Percentiles rank a stretch among this genome's conserved stretches.
Evolutionary conservation across 257 asterid species (phyloP).

Genomic region (Solanum commersonii): DNA sequence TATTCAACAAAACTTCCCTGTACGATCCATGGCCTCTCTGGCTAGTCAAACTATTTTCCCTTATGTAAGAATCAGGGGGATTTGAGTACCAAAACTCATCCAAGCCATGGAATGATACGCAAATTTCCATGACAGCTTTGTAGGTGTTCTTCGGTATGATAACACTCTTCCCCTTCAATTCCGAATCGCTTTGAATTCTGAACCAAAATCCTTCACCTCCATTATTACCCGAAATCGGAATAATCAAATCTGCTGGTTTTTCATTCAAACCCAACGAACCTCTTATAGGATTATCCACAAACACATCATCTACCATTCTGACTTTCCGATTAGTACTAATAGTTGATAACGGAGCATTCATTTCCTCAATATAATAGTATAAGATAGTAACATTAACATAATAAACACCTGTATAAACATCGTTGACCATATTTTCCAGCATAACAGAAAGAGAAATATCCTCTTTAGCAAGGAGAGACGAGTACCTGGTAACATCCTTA

Average conservation of each 20-base stretch:
- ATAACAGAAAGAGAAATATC: constrained; percentile 52
- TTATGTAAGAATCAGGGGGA: constrained; percentile 65
- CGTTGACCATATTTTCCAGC: constrained; percentile 69
- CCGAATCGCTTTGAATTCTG: constrained; percentile 40
- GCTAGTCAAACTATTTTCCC: constrained; percentile 20
- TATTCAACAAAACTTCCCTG: constrained; percentile 54
- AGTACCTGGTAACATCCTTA: constrained; percentile 64
- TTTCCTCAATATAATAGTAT: constrained; percentile 25
- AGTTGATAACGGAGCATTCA: background rate
- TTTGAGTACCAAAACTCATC: constrained; percentile 93
- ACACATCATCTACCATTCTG: background rate
- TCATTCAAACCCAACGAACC: constrained; percentile 23
- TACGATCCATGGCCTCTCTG: constrained; percentile 58
- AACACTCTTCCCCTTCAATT: constrained; percentile 28
- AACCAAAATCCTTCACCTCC: constrained; percentile 64
- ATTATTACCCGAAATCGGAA: constrained; percentile 47
- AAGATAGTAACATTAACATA: constrained; percentile 45
- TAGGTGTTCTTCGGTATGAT: constrained; percentile 47
- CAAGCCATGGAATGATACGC: constrained; percentile 55
- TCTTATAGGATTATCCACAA: background rate
- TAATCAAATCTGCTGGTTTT: constrained; percentile 61
- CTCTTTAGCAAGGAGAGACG: constrained; percentile 35
- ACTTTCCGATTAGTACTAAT: background rate
- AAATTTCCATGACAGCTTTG: constrained; percentile 73
- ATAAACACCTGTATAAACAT: constrained; percentile 47